These are phyloP conservation scores for Fusarium udum DNA, from an alignment of 2,329 filamentous ascomycete species.

Conservation along the genomic window DNA sequence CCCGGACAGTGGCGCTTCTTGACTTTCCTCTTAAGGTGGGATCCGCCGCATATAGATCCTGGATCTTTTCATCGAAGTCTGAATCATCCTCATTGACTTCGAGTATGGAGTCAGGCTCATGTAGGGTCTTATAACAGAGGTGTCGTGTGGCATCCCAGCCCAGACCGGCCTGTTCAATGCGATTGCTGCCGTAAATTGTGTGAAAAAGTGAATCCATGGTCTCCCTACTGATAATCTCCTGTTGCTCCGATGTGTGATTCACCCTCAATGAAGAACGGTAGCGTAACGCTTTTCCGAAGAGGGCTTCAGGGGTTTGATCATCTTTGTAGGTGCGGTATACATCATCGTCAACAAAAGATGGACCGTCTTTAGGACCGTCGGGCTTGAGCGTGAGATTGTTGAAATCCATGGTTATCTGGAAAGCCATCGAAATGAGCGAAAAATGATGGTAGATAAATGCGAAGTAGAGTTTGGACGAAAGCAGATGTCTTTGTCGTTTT, in stretches of 20 bases:
- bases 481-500: fast-evolving
- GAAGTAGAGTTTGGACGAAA: no score
- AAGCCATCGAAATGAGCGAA: background rate
- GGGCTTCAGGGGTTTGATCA: background rate
- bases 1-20: constrained; percentile 3
- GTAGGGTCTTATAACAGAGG: background rate
- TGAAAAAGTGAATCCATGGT: background rate
- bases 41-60: background rate
- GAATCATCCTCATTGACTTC: background rate
- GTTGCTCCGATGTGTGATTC: background rate
- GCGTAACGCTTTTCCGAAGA: background rate
- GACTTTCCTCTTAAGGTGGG: background rate
- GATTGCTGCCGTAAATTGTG: background rate
- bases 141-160: background rate
- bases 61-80: background rate
- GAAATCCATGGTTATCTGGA: background rate
- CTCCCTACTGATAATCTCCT: fast-evolving
- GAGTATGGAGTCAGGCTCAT: background rate
- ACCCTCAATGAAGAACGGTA: background rate
- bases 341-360: background rate
- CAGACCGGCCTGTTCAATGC: background rate
- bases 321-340: background rate
- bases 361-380: fast-evolving
- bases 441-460: background rate
- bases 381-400: background rate